Evolutionary conservation across 371 early-diverging fungal species (phyloP), one percentile per base, ranked within the genome.

Genomic region (Choanephora cucurbitarum): DNA sequence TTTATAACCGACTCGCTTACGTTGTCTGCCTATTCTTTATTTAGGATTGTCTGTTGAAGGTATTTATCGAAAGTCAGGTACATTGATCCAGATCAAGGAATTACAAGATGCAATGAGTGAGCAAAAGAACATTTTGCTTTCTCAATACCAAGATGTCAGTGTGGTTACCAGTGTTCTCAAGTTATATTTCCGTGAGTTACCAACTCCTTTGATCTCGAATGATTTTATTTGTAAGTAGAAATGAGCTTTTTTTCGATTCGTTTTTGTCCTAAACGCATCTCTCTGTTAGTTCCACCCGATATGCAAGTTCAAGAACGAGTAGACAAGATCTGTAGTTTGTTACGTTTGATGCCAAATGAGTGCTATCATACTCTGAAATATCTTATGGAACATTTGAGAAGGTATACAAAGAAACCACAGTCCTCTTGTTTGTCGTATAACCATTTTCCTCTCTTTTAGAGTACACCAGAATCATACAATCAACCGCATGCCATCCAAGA

Each of bases 171-270:
- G 95, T 49, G 84, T 97, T 22, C 70, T 97, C 49, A 96, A 96
- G 68, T 94, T 94, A 69, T 97, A 95, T 58, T 83, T 97, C 49
- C 82, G 98, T 31, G 94, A 92, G 18, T 57, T 96, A 58, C 96
- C 96, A 0, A 89, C 93, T 48, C 98, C 98, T 0, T 62, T 97
- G 24, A 75, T 97, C 60, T 94, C 95, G 0, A 87, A 75, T 67
- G 86, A 90, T 23, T 70, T 89, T 5, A 74, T 80, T 11, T 57
- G 77, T 69, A 70, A 72, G 67, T 11, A 28, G 28, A 28, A 7
- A 28, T 28, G 5, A 3, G 28, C 28, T 28, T 28, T 5, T 7
- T 28, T 28, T n/a, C n/a, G n/a, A n/a, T n/a, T n/a, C n/a, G n/a
- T n/a, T n/a, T 45, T 18, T 37, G 7, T 0, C 28, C 17, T 11